Conservation (phyloP, 1,284 basidiomycete genomes). For the Cryptococcus sp. region DNA sequence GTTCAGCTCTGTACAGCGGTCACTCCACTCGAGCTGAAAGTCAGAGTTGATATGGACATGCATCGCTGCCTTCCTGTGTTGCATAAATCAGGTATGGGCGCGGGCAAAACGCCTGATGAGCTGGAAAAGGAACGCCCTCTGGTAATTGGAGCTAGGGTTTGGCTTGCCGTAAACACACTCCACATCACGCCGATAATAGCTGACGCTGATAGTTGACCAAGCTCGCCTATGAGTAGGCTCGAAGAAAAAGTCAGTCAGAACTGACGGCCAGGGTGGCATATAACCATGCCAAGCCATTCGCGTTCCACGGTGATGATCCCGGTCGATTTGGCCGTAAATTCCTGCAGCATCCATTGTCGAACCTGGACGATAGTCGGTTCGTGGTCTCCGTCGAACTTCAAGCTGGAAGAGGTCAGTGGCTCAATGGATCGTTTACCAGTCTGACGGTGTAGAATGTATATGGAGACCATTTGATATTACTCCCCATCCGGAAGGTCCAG, state of each 20-base stretch:
- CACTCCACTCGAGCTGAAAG: not conserved
- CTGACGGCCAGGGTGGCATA: slow-evolving; percentile 25
- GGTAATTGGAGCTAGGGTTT: slow-evolving; percentile 71
- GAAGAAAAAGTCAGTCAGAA: not conserved
- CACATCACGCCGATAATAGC: not conserved
- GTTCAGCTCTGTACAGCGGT: not conserved
- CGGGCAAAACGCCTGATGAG: slow-evolving; percentile 55
- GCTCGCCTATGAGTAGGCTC: slow-evolving; percentile 61
- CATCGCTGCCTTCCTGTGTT: slow-evolving; percentile 81
- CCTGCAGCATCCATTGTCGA: slow-evolving; percentile 74
- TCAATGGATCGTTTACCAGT: no score
- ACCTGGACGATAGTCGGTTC: slow-evolving; percentile 84
- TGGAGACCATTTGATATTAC: slow-evolving; percentile 35
- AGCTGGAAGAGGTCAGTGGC: slow-evolving; percentile 31
- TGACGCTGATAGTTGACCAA: slow-evolving; percentile 58
- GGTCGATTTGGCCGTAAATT: slow-evolving; percentile 70
- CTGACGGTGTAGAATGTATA: slow-evolving; percentile 22
- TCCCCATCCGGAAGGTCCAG: slow-evolving; percentile 16
- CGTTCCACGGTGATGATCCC: slow-evolving; percentile 80
- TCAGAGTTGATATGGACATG: slow-evolving; percentile 71
- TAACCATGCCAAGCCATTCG: slow-evolving; percentile 70
- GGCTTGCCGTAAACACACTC: slow-evolving; percentile 60
- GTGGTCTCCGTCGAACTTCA: slow-evolving; percentile 64
- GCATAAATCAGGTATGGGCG: slow-evolving; percentile 63
- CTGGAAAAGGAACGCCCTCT: slow-evolving; percentile 65